Evolutionary conservation across 2,329 filamentous ascomycete genomes (phyloP), one percentile per base, ranked within the genome.

Genomic region (Stagonosporopsis cucurbitacearum): DNA sequence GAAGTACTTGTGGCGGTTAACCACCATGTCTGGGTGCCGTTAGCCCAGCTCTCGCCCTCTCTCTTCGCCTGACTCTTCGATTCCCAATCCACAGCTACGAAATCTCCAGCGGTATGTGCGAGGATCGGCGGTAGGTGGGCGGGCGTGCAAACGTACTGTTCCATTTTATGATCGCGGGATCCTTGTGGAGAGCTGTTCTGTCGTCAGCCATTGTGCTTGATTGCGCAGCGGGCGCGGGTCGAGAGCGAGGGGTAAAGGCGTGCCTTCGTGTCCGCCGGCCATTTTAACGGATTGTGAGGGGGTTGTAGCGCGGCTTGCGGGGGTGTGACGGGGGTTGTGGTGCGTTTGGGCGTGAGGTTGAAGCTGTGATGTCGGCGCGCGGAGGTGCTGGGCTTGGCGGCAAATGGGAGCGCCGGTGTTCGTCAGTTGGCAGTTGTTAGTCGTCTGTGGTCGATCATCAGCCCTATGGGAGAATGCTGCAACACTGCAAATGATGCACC

Each of bases 1-100:
- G 85, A 98, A 99, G 85, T 91, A 96, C 80, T 92, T 92, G 85
- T 93, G 89, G 65, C 95, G 89, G 81, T 91, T 92, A 71, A 85
- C 82, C 71, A 84, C 86, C 87, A 97, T 90, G 76, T 89, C 93
- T 96, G 70, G 22, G 12, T 15, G 11, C 19, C 19, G 56, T 64
- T 52, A 70, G 62, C 57, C 33, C 43, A 37, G 30, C 30, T 32
- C 30, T 4, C 13, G 26, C 22, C 28, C 19, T 26, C 26, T 26
- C 19, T 32, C 26, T 30, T 37, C 20, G n/a, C 17, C 51, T 22
- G 22, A 6, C 50, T 28, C 20, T 17, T 6, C 12, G 44, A 15
- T 20, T 36, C 32, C 19, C 15, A 8, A n/a, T 19, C 22, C n/a
- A 17, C 35, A 26, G 35, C 22, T 11, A 6, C 19, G 2, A 15